Evolutionary conservation across 2,329 filamentous ascomycete genomes (phyloP), one percentile per base, ranked within the genome.

Genomic region (Alternaria postmessia): DNA sequence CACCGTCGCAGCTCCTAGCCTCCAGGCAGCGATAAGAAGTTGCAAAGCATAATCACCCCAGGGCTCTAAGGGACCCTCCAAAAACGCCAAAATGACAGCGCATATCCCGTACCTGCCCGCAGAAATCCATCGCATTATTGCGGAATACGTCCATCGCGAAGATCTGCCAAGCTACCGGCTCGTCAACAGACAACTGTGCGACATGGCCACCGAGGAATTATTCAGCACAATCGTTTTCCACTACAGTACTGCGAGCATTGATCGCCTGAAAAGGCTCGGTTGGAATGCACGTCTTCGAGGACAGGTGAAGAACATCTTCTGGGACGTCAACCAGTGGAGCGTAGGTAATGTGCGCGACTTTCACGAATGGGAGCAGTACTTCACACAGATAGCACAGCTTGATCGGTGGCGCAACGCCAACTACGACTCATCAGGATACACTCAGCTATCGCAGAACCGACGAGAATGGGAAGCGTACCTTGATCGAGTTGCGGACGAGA

Each of bases 91-190:
- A 3, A 43, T 54, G 51, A 16, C 18, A 20, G 7, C 36, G 12
- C 12, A 20, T 2, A 48, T 56, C 8, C 61, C 55, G 8, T 61
- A 61, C 14, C 49, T 69, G 26, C 65, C 65, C 9, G 60, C 51
- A 12, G 65, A 68, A 39, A 20, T 70, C 3, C 56, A 67, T 30
- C 43, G 47, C 14, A 42, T 56, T 9, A 54, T 69, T 7, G 54
- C 57, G 39, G 47, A 57, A 36, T 59, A 64, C 30, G 28, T 66
- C 9, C 9, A 58, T 3, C 38, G 51, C 20, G 41, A 41, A 1
- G 63, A 66, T 18, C 24, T 69, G 12, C 54, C 62, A 4, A 51
- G 49, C 12, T 68, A 66, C 20, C 57, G 65, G n/a, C 56, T 69
- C 4, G 57, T 51, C 8, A 62, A 41, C 41, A 66, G 48, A 41